A percentile compares a stretch with the other conserved stretches of the same genome.
Evolutionary conservation across 768 basidiomycete genomes (phyloP).

Genomic region (Hygrocybe coccinea): DNA sequence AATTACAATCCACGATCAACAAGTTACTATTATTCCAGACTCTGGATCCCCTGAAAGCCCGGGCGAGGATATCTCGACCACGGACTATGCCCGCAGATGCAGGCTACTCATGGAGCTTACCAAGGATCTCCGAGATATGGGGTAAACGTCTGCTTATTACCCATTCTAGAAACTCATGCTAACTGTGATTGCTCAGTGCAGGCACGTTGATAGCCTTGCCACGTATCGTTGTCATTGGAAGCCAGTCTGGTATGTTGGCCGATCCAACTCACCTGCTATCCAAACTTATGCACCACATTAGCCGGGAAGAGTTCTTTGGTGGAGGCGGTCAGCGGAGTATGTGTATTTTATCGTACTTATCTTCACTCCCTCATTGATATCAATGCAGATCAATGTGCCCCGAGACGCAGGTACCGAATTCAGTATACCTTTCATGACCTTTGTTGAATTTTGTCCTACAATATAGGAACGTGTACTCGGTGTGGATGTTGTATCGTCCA

Average conservation of each 20-base stretch:
- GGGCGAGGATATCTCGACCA: slow-evolving; percentile 14
- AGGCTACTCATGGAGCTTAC: slow-evolving; percentile 37
- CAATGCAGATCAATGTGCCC: slow-evolving; percentile 51
- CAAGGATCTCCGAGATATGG: slow-evolving; percentile 36
- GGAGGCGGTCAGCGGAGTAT: slow-evolving; percentile 52
- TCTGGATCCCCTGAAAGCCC: too few relatives aligned
- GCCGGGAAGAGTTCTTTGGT: slow-evolving; percentile 60
- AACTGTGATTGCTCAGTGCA: slow-evolving; percentile 26
- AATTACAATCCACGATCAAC: too few relatives aligned
- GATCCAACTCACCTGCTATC: not conserved
- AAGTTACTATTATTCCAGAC: too few relatives aligned
- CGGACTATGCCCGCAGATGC: slow-evolving; percentile 38
- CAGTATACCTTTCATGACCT: not conserved
- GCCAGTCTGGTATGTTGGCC: slow-evolving; percentile 44
- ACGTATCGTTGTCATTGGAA: slow-evolving; percentile 51
- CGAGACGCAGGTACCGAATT: slow-evolving; percentile 59
- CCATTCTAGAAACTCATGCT: slow-evolving; percentile 8
- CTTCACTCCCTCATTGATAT: not conserved
- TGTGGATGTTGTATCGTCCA: not conserved
- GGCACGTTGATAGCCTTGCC: slow-evolving; percentile 41
- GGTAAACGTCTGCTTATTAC: slow-evolving; percentile 26
- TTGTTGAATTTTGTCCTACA: not conserved
- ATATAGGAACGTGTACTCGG: slow-evolving; percentile 4
- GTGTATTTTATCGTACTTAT: slow-evolving; percentile 20
- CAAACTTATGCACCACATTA: slow-evolving; percentile 17